Percentiles rank a stretch among this genome's conserved stretches.
Conservation (phyloP, 768 basidiomycete genomes). For the Suillus subaureus region DNA sequence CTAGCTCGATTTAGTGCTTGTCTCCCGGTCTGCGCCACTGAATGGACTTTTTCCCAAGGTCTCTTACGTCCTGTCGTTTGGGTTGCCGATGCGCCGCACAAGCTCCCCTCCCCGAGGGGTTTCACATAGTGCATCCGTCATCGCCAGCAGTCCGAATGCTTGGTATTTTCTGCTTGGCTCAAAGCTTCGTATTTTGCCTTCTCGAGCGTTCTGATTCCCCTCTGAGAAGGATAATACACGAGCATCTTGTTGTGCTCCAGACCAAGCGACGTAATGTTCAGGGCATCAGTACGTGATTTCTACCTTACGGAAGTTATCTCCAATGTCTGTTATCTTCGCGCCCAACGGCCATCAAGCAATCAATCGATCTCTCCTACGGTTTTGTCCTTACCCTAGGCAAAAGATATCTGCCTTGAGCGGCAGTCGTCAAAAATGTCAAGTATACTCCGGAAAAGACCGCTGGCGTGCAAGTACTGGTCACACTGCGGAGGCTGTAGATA, state of each 20-base stretch:
- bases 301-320: constrained; percentile 15
- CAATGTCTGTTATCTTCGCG: constrained; percentile 19
- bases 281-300: neutral
- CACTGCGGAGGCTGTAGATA: constrained; percentile 10
- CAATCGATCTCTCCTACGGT: neutral
- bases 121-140: constrained; percentile 23
- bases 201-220: neutral
- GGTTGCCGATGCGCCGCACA: constrained; percentile 6
- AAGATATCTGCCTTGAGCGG: neutral
- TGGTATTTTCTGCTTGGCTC: constrained; percentile 12
- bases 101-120: constrained; percentile 17
- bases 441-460: neutral
- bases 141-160: constrained; percentile 4
- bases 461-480: constrained; percentile 3
- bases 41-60: constrained; percentile 17
- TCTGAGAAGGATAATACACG: neutral
- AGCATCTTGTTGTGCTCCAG: neutral
- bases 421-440: constrained; percentile 1
- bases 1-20: constrained; percentile 2
- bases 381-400: neutral
- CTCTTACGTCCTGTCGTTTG: constrained; percentile 2
- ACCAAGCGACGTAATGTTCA: neutral
- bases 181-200: neutral
- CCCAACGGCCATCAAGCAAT: neutral
- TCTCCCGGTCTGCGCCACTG: constrained; percentile 16